phyloP scores from a whole-genome alignment of 2,329 filamentous ascomycete species.

The Diaporthe caulivora region DNA sequence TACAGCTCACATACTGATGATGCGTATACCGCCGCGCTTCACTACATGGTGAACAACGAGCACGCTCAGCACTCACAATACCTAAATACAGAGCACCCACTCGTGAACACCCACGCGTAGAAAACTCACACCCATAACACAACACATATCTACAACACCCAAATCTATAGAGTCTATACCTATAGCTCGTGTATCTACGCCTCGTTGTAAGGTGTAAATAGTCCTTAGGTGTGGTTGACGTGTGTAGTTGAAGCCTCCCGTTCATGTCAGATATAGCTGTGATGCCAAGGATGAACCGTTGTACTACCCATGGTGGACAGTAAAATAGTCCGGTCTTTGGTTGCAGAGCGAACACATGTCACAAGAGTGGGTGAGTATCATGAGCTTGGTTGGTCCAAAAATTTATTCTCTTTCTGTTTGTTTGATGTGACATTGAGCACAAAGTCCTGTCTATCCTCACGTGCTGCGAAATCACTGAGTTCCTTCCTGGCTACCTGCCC shows the following conservation, averaged over 20 bases:
- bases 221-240: too few species aligned
- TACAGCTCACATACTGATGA: background rate
- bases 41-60: background rate
- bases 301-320: background rate
- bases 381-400: background rate
- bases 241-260: too few species aligned
- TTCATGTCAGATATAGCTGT: too few species aligned
- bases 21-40: background rate
- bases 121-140: too few species aligned
- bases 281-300: too few species aligned
- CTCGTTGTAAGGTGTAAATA: too few species aligned
- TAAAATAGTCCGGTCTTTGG: background rate
- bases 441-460: constrained; percentile 20
- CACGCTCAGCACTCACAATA: background rate
- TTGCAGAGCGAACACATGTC: too few species aligned
- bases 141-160: too few species aligned
- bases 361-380: background rate
- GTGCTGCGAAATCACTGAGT: background rate
- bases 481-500: background rate
- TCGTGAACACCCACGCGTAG: too few species aligned
- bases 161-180: too few species aligned
- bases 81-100: too few species aligned
- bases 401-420: background rate
- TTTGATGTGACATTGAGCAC: background rate
- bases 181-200: too few species aligned